A percentile compares a stretch with the other conserved stretches of the same genome.
Evolutionary conservation across 108 stramenopile species (phyloP).

Genomic region (Cyclotella atomus): DNA sequence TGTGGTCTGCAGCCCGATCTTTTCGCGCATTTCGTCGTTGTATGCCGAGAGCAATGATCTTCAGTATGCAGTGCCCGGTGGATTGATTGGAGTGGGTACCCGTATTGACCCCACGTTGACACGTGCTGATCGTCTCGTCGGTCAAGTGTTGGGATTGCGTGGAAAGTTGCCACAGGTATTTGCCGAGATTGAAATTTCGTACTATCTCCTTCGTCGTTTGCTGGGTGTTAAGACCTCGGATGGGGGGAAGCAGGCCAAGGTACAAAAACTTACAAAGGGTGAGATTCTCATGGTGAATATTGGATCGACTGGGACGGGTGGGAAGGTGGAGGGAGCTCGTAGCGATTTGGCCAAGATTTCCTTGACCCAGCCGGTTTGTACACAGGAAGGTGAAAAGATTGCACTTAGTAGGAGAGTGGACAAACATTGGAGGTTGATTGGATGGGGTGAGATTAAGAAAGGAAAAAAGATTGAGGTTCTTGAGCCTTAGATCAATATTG

Average conservation of each 20-base stretch:
- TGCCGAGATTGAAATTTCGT: conserved; percentile 97
- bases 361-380: conserved; percentile 99
- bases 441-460: conserved; percentile 93
- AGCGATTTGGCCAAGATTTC: conserved; percentile 96
- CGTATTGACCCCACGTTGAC: conserved; percentile 98
- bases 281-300: conserved; percentile 99
- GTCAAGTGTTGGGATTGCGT: conserved; percentile 96
- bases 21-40: conserved; percentile 86
- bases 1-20: conserved; percentile 94
- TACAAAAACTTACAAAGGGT: conserved; percentile 93
- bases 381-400: conserved; percentile 99
- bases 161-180: conserved; percentile 98
- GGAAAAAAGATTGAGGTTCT: conserved; percentile 85
- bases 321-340: conserved; percentile 95
- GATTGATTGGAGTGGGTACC: conserved; percentile 99
- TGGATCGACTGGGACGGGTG: conserved; percentile 97
- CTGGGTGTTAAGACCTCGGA: conserved; percentile 98
- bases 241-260: conserved; percentile 99
- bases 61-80: conserved; percentile 98
- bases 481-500: conserved; percentile 63
- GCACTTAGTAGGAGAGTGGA: conserved; percentile 98
- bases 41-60: conserved; percentile 97
- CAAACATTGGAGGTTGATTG: conserved; percentile 99
- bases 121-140: conserved; percentile 98
- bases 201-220: conserved; percentile 95